phyloP scores from a whole-genome alignment of 2,329 filamentous ascomycete genomes.

The Colletotrichum tabaci region DNA sequence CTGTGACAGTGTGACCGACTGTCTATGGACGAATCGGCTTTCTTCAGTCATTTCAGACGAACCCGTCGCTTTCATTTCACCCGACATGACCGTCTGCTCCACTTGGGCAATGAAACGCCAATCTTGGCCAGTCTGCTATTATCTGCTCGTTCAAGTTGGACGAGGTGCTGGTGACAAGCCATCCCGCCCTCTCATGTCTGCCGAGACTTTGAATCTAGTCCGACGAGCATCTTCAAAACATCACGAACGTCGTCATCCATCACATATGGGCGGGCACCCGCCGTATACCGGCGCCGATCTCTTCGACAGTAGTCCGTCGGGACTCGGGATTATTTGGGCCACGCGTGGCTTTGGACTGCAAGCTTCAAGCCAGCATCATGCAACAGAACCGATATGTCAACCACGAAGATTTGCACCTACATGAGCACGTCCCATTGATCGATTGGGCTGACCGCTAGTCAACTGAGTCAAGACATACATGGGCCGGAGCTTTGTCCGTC shows the following conservation, averaged over 20 bases:
- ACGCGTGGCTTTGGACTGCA: conserved; percentile 8
- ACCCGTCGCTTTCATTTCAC: conserved; percentile 25
- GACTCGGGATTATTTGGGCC: background rate
- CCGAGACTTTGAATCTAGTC: too few species aligned
- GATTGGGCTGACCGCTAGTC: conserved; percentile 34
- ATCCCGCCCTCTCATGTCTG: background rate
- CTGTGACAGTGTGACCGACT: background rate
- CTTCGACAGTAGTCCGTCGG: too few species aligned
- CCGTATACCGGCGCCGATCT: too few species aligned
- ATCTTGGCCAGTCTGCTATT: background rate
- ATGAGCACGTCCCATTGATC: background rate
- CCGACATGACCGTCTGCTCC: conserved; percentile 20
- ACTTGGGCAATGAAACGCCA: background rate
- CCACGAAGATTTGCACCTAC: too few species aligned
- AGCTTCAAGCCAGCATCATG: conserved; percentile 15
- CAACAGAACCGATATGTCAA: conserved; percentile 6
- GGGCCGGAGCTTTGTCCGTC: conserved; percentile 7
- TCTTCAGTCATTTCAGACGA: conserved; percentile 27
- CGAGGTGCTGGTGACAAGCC: background rate
- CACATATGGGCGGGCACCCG: too few species aligned
- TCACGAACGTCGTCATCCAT: too few species aligned
- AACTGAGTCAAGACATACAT: conserved; percentile 27
- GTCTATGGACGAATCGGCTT: conserved; percentile 23
- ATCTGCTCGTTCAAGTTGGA: background rate
- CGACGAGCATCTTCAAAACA: background rate